Conservation (phyloP, 371 early-diverging fungal species). For the Syncephalis fuscata region DNA sequence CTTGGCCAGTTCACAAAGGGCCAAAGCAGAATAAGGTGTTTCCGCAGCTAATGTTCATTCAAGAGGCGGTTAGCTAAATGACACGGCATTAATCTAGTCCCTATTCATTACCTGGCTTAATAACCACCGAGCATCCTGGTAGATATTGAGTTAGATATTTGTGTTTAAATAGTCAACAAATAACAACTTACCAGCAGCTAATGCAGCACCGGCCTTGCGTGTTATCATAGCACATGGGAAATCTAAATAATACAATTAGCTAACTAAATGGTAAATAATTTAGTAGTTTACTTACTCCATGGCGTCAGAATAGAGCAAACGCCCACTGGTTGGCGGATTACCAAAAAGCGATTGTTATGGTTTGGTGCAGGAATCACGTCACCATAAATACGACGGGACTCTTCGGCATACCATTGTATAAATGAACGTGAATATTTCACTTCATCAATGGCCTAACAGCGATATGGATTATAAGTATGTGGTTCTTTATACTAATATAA, state of each 20-base stretch:
- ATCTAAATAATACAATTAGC: constrained; percentile 17
- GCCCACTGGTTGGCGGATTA: constrained; percentile 72
- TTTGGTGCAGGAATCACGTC: constrained; percentile 53
- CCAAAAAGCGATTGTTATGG: constrained; percentile 34
- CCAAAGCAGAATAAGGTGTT: constrained; percentile 71
- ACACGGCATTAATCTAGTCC: background rate
- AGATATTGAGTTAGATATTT: constrained; percentile 13
- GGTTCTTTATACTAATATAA: background rate
- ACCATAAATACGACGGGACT: constrained; percentile 66
- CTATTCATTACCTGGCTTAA: constrained; percentile 38
- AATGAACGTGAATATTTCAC: constrained; percentile 55
- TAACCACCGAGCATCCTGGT: constrained; percentile 47
- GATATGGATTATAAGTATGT: background rate
- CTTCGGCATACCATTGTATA: constrained; percentile 80
- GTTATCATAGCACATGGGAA: constrained; percentile 88
- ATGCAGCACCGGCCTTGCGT: constrained; percentile 66
- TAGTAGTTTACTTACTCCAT: constrained; percentile 46
- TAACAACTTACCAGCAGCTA: constrained; percentile 47
- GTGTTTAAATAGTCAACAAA: constrained; percentile 28
- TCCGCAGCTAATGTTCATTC: constrained; percentile 31
- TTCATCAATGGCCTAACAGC: constrained; percentile 30
- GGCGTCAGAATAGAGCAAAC: constrained; percentile 77
- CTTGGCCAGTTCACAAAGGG: constrained; percentile 50
- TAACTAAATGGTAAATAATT: background rate
- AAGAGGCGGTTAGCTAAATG: background rate